Conservation (phyloP, 306 rosid species). For the Mimosa bimucronata region DNA sequence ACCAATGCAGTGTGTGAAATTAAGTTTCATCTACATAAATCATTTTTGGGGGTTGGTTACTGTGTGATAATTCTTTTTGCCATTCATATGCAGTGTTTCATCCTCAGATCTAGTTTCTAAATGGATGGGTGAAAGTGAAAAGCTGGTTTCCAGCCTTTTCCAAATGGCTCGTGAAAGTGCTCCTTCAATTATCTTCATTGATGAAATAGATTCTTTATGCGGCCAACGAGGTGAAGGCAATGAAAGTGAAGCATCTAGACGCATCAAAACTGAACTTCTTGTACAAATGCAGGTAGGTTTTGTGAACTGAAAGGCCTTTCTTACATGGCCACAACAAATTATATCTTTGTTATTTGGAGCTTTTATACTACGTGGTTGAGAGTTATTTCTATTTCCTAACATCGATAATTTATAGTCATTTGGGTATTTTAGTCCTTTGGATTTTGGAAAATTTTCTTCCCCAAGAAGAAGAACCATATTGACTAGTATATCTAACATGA, state of each 20-base stretch:
- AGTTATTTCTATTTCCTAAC: background rate
- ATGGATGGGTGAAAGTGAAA: slow-evolving; percentile 96
- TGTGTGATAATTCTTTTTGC: slow-evolving; percentile 1
- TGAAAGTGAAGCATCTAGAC: slow-evolving; percentile 87
- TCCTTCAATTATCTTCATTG: slow-evolving; percentile 77
- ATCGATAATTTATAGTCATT: background rate
- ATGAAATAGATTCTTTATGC: slow-evolving; percentile 83
- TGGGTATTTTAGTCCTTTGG: slow-evolving; percentile 3
- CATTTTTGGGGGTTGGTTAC: background rate
- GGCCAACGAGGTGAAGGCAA: slow-evolving; percentile 89
- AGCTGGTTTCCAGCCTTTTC: slow-evolving; percentile 78
- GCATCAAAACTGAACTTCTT: slow-evolving; percentile 83
- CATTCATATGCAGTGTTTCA: slow-evolving; percentile 52
- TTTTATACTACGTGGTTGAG: background rate
- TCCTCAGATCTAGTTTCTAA: slow-evolving; percentile 85
- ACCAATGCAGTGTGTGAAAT: background rate
- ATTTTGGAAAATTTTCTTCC: background rate
- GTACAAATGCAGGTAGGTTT: slow-evolving; percentile 86
- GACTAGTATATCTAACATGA: background rate
- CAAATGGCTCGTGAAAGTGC: slow-evolving; percentile 88
- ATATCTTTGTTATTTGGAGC: background rate
- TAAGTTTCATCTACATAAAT: background rate
- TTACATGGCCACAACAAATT: background rate
- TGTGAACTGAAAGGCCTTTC: background rate
- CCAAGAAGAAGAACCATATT: background rate